Base-by-base conservation (phyloP, 306 rosid species). In the Casuarina glauca region DNA sequence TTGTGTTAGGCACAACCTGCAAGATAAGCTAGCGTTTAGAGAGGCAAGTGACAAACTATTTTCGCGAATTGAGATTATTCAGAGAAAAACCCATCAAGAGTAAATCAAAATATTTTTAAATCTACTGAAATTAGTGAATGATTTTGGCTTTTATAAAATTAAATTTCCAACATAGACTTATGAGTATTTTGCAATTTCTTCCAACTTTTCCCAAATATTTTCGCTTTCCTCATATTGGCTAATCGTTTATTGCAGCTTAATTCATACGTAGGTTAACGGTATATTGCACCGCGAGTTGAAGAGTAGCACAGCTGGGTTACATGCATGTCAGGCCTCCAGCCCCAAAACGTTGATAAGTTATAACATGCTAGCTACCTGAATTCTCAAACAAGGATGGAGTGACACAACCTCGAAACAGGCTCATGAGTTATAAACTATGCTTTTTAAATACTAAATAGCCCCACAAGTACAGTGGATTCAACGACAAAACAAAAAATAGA, bases 1-100 rank as follows among this genome's bases (percentile, higher is more conserved):
- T 92, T 8, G 96, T 81, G 75, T 93, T 89, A 53, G 97, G 99
- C 82, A 95, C 97, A 53, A 95, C 99, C 99, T 95, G 90, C 74
- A 82, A 75, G 49, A 75, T 43, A 70, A 69, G 57, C 75, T 63
- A 42, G 5, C 20, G 50, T 67, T 76, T 70, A 79, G 53, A 82
- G 68, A 51, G 81, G 32, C 2, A 70, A 69, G 38, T 32, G 6
- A 48, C 43, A 13, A 20, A 17, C 41, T 35, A 19, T 20, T 11
- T 81, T 20, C 69, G 57, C 9, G 20, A 46, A 72, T 26, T 72
- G 10, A 26, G 61, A 26, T n/a, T 9, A 43, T 35, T 32, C 15
- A 61, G 53, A 9, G 35, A 50, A 64, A 11, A 38, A 36, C 12
- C 69, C 69, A 62, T 62, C 61, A 13, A 38, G 19, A 36, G 10